Evolutionary conservation across 1,284 basidiomycete species (phyloP), one percentile per base, ranked within the genome.

Genomic region (Trichosporon coremiiforme): DNA sequence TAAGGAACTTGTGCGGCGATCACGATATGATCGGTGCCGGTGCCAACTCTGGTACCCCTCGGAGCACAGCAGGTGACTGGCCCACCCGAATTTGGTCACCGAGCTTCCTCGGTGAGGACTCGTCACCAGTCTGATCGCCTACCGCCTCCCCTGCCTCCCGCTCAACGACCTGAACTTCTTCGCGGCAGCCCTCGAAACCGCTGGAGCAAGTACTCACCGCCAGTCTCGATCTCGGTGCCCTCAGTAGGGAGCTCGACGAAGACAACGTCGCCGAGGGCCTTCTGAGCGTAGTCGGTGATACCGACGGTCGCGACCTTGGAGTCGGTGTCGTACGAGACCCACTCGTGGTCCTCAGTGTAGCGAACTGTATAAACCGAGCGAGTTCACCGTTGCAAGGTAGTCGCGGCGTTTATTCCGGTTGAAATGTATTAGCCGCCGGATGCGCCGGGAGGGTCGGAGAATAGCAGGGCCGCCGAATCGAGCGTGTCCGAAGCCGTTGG

Each of bases 281-380:
- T 89, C 83, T 98, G 95, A 4, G 96, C 96, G 82, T 98, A 93
- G 82, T 98, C 87, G 22, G 97, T 98, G 82, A 99, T 95, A 60
- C 90, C 90, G 57, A 99, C 87, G 8, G 88, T 91, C 55, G 94
- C 97, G 66, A 95, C 78, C 70, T 91, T 90, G 60, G 91, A 92
- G 64, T 85, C 82, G 71, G 91, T 88, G 82, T 99, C 95, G 82
- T 89, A 93, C 41, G 87, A 84, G 71, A 98, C 88, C 78, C 90
- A 89, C 85, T 99, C 96, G 84, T 99, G 97, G 75, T 98, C 95
- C 70, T 86, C 85, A 2, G 95, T 95, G 85, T 90, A 98, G 76
- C 87, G 88, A 62, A 91, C 94, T 95, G 78, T 38, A 31, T 17
- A 4, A 9, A 10, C 20, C 50, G 50, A 22, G n/a, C 20, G 50